Evolutionary conservation across 1,139 yeast genomes (phyloP).

Genomic region (Groenewaldozyma auringiensis): DNA sequence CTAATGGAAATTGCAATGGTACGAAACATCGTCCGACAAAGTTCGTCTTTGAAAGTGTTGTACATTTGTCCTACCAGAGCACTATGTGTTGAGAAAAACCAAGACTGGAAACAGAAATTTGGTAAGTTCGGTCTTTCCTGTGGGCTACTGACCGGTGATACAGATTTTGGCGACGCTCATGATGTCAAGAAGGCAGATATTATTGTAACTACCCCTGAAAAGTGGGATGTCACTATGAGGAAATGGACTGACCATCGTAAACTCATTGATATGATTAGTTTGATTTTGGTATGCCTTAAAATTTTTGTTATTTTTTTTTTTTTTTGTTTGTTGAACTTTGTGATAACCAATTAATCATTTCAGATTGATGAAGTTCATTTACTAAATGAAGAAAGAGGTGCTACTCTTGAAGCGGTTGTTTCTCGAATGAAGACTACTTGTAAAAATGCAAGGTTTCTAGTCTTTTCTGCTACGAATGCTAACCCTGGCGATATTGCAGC

Average conservation of each 20-base stretch:
- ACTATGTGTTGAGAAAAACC: background rate
- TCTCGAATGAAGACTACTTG: slow-evolving; percentile 52
- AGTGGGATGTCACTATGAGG: slow-evolving; percentile 94
- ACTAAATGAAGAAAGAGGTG: slow-evolving; percentile 91
- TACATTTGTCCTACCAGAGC: slow-evolving; percentile 2
- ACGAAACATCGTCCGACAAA: background rate
- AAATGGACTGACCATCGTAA: slow-evolving; percentile 55
- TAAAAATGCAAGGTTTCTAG: slow-evolving; percentile 60
- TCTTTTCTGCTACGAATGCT: slow-evolving; percentile 90
- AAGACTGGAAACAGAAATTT: slow-evolving; percentile 52
- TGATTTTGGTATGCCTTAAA: slow-evolving; percentile 1
- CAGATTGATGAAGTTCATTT: slow-evolving; percentile 84
- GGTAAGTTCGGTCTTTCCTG: slow-evolving; percentile 63
- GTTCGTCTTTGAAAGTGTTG: background rate
- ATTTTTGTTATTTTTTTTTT: background rate
- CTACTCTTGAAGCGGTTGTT: slow-evolving; percentile 83
- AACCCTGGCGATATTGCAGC: slow-evolving; percentile 82
- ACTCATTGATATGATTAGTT: slow-evolving; percentile 2
- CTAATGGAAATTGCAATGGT: background rate
- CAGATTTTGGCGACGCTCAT: slow-evolving; percentile 59
- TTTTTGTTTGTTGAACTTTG: slow-evolving; percentile 44
- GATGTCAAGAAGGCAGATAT: slow-evolving; percentile 77
- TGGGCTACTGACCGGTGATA: slow-evolving; percentile 87
- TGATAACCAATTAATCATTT: slow-evolving; percentile 48
- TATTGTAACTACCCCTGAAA: slow-evolving; percentile 89